phyloP scores from a whole-genome alignment of 768 basidiomycete genomes.

The Leccinellum luteum region DNA sequence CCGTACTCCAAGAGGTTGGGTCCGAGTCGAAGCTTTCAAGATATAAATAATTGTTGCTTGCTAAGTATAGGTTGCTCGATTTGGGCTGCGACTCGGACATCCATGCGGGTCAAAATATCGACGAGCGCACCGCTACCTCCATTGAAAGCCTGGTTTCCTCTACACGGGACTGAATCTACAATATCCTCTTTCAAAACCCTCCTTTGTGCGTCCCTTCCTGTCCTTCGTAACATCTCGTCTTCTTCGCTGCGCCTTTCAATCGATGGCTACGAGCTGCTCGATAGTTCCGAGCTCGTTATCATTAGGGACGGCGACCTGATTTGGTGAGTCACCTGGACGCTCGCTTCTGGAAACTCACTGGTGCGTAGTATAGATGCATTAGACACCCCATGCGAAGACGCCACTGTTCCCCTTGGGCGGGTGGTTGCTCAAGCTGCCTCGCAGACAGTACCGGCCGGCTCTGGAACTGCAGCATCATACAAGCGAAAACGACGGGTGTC shows the following conservation, averaged over 20 bases:
- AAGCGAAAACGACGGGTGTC: slow-evolving; percentile 29
- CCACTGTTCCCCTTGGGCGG: background rate
- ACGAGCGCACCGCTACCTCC: slow-evolving; percentile 45
- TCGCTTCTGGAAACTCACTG: background rate
- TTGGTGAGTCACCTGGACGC: slow-evolving; percentile 11
- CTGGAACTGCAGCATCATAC: background rate
- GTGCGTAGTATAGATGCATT: slow-evolving; percentile 16
- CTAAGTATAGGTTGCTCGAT: no score
- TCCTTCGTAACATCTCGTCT: background rate
- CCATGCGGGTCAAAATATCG: slow-evolving; percentile 48
- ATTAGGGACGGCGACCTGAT: slow-evolving; percentile 30
- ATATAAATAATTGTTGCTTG: no score
- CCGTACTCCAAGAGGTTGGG: no score
- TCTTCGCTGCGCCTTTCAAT: slow-evolving; percentile 19
- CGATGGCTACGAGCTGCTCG: slow-evolving; percentile 30
- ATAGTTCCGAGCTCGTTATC: slow-evolving; percentile 23
- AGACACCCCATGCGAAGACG: background rate
- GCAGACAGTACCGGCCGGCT: background rate
- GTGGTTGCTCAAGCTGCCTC: background rate
- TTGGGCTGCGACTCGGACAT: no score
- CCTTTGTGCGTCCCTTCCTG: slow-evolving; percentile 17
- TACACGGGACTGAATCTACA: background rate
- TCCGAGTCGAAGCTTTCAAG: no score
- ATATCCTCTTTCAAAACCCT: slow-evolving; percentile 18
- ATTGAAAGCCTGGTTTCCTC: slow-evolving; percentile 53